A percentile compares a stretch with the other conserved stretches of the same genome.
These are phyloP conservation scores for Lasiosphaeriaceae sp. DNA, from an alignment of 495 filamentous ascomycete genomes.

Conservation along the genomic window DNA sequence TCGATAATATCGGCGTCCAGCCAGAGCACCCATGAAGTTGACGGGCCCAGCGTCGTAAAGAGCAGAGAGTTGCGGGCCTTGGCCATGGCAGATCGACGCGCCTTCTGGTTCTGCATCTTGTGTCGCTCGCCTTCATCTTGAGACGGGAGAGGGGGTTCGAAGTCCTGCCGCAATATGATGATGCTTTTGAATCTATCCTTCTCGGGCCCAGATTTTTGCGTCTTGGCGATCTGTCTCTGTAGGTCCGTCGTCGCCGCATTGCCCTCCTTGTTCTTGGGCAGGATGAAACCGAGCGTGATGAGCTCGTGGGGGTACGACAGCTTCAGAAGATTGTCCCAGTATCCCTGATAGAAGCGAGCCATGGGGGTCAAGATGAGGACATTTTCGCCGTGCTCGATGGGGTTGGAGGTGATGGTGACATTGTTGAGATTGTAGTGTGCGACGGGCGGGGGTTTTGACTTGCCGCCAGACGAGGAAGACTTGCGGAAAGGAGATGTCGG, in stretches of 20 bases:
- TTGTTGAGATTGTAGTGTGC: constrained; percentile 92
- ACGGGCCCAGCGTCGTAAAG: constrained; percentile 95
- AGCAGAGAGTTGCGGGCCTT: constrained; percentile 88
- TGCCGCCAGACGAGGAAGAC: constrained; percentile 53
- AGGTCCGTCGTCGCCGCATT: constrained; percentile 75
- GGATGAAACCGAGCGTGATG: constrained; percentile 93
- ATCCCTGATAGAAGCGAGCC: constrained; percentile 84
- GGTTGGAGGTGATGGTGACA: constrained; percentile 72
- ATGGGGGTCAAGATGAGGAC: constrained; percentile 91
- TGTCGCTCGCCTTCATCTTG: constrained; percentile 88
- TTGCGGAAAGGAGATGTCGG: constrained; percentile 82
- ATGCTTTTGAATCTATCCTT: constrained; percentile 84
- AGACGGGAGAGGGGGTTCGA: constrained; percentile 72
- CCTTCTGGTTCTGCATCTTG: constrained; percentile 83
- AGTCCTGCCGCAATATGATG: constrained; percentile 92
- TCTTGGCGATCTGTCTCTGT: constrained; percentile 78
- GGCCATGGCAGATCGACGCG: constrained; percentile 82
- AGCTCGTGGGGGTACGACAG: constrained; percentile 89
- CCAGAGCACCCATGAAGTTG: constrained; percentile 95
- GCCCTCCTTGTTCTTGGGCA: constrained; percentile 85
- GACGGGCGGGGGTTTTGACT: constrained; percentile 72
- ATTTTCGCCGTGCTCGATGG: constrained; percentile 73
- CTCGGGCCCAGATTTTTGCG: constrained; percentile 70
- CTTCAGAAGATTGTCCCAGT: constrained; percentile 91
- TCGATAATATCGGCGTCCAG: constrained; percentile 91